Evolutionary conservation across 2,329 filamentous ascomycete species (phyloP).

Genomic region (Cladobotryum mycophilum): DNA sequence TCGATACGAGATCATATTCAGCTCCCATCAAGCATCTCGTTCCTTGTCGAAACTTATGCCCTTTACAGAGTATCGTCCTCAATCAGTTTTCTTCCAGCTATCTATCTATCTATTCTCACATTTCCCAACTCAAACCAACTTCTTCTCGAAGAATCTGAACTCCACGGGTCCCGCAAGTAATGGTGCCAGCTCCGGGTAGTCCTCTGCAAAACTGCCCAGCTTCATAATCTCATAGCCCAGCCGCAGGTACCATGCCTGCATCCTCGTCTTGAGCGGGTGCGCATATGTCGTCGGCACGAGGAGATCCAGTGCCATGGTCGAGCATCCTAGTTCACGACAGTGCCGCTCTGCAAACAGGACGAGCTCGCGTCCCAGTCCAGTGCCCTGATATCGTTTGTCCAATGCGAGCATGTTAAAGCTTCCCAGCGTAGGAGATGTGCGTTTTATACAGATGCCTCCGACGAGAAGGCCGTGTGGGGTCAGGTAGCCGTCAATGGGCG

Average conservation of each 20-base stretch:
- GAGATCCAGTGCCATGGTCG: constrained; percentile 23
- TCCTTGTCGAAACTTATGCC: not conserved
- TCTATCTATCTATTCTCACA: too few species aligned
- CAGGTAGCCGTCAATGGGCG: not conserved
- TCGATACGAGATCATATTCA: too few species aligned
- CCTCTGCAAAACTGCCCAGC: constrained; percentile 20
- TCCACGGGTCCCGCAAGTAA: constrained; percentile 22
- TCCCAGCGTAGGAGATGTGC: constrained; percentile 15
- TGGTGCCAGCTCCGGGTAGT: constrained; percentile 22
- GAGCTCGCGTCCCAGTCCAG: constrained; percentile 20
- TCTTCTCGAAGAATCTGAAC: constrained; percentile 25
- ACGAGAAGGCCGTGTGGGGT: constrained; percentile 9
- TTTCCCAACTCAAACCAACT: constrained; percentile 3
- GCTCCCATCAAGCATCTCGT: too few species aligned
- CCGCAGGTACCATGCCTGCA: constrained; percentile 23
- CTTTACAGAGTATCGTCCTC: not conserved
- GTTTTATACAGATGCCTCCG: constrained; percentile 24
- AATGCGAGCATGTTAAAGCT: constrained; percentile 25
- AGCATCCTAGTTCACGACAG: constrained; percentile 21
- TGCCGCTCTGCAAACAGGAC: constrained; percentile 23
- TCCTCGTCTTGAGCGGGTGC: constrained; percentile 21
- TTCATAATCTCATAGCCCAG: constrained; percentile 23
- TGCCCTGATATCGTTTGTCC: constrained; percentile 17
- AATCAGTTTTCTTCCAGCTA: not conserved
- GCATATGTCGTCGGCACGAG: constrained; percentile 21